Conservation (phyloP, 495 filamentous ascomycete species). For the Tuber magnatum region DNA sequence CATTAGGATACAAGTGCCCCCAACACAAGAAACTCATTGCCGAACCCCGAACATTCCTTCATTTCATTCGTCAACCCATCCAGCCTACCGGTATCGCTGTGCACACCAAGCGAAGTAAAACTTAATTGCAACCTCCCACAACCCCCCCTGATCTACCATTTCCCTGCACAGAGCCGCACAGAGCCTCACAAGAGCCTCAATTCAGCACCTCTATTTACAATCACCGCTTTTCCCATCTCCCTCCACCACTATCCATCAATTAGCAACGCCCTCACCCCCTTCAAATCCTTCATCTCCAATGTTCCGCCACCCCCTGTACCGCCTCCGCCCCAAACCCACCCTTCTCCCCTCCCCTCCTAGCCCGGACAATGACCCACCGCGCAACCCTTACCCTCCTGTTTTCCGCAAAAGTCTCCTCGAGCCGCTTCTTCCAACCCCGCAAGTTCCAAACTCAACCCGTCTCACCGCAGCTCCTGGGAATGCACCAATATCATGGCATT, state of each 20-base stretch:
- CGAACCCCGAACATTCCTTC: neutral
- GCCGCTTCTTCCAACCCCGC: neutral
- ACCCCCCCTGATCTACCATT: neutral
- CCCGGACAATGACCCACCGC: neutral
- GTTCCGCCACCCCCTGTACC: neutral
- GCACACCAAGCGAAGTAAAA: neutral
- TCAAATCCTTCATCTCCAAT: neutral
- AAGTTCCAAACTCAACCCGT: neutral
- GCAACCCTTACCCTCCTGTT: neutral
- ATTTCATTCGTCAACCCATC: neutral
- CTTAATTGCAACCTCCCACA: neutral
- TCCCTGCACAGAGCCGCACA: neutral
- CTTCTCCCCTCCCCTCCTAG: neutral
- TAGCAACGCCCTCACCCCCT: neutral
- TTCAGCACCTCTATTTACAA: neutral
- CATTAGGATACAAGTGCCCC: neutral
- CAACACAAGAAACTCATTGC: neutral
- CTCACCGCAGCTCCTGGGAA: neutral
- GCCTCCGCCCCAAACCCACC: neutral
- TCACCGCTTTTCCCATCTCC: neutral
- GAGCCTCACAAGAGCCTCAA: neutral
- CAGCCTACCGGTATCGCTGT: no score
- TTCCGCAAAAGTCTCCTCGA: neutral
- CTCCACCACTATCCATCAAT: neutral
- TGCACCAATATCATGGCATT: conserved; percentile 45